These are phyloP conservation scores for Cytospora paraplurivora DNA, from an alignment of 2,329 filamentous ascomycete species.

Conservation along the genomic window DNA sequence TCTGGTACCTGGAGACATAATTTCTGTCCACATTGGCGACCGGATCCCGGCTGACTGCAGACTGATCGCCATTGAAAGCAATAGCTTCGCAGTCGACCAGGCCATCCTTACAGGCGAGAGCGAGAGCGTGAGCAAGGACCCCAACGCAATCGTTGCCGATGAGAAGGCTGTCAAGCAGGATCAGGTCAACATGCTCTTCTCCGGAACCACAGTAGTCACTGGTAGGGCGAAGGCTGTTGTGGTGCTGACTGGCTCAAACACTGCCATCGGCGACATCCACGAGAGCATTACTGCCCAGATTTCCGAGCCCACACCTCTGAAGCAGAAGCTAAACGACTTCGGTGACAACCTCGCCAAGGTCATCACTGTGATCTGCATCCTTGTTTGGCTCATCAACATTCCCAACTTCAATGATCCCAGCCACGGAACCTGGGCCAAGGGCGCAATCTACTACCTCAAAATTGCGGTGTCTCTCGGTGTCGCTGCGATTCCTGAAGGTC, in stretches of 20 bases:
- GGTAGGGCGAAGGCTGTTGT: slow-evolving; percentile 91
- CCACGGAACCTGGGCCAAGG: slow-evolving; percentile 92
- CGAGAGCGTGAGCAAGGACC: slow-evolving; percentile 91
- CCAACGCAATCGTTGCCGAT: slow-evolving; percentile 67
- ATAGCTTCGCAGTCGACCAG: slow-evolving; percentile 95
- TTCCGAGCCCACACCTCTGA: slow-evolving; percentile 92
- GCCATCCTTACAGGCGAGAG: slow-evolving; percentile 97
- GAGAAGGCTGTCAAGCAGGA: slow-evolving; percentile 92
- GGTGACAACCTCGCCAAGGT: slow-evolving; percentile 96
- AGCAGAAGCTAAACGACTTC: slow-evolving; percentile 99
- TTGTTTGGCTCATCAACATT: slow-evolving; percentile 99
- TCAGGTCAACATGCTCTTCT: slow-evolving; percentile 97
- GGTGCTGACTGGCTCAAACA: slow-evolving; percentile 83
- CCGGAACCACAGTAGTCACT: slow-evolving; percentile 94
- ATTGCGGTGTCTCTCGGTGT: slow-evolving; percentile 98
- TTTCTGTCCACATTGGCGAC: slow-evolving; percentile 86
- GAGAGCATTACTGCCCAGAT: slow-evolving; percentile 98
- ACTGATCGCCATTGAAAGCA: slow-evolving; percentile 87
- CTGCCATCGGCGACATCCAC: slow-evolving; percentile 97
- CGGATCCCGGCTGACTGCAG: slow-evolving; percentile 95
- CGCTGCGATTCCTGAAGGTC: slow-evolving; percentile 93
- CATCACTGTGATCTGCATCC: slow-evolving; percentile 92
- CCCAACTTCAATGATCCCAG: slow-evolving; percentile 94
- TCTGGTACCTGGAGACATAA: slow-evolving; percentile 89
- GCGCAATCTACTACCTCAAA: slow-evolving; percentile 99